Conservation (phyloP, 176 grass and related monocot species). For the Leersia perrieri region DNA sequence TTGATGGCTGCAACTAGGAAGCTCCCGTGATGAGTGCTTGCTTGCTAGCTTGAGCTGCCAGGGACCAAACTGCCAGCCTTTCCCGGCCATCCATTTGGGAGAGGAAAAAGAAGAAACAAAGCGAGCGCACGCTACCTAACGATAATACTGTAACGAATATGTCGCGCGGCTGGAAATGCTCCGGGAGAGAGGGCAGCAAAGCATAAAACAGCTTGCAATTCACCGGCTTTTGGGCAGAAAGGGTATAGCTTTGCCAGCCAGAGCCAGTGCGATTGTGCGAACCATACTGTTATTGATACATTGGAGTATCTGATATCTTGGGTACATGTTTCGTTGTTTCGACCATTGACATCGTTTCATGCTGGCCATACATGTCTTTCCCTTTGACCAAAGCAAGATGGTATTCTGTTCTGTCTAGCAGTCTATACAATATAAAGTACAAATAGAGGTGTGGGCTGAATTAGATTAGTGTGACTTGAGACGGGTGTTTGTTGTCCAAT, state of each 20-base stretch:
- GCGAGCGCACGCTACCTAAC: constrained; percentile 16
- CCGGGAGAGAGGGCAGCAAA: constrained; percentile 17
- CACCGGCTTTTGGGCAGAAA: constrained; percentile 46
- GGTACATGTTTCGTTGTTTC: neutral
- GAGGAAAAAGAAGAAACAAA: neutral
- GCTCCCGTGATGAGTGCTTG: neutral
- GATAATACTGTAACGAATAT: constrained; percentile 40
- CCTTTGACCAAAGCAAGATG: constrained; percentile 1
- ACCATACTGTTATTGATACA: neutral
- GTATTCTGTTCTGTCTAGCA: neutral
- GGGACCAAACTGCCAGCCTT: constrained; percentile 14
- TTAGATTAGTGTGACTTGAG: neutral
- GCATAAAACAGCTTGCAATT: constrained; percentile 30
- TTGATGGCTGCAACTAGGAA: neutral
- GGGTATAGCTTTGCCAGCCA: constrained; percentile 26
- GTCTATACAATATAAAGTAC: neutral
- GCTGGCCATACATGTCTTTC: neutral
- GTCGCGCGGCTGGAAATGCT: constrained; percentile 33
- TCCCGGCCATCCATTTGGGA: constrained; percentile 13
- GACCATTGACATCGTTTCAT: constrained; percentile 25
- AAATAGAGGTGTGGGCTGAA: neutral
- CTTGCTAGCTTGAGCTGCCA: neutral
- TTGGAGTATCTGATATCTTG: neutral
- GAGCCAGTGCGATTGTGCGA: constrained; percentile 27
- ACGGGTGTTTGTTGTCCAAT: neutral